Conservation (phyloP, 805 yeast species). For the Zygosaccharomyces pseudorouxii region DNA sequence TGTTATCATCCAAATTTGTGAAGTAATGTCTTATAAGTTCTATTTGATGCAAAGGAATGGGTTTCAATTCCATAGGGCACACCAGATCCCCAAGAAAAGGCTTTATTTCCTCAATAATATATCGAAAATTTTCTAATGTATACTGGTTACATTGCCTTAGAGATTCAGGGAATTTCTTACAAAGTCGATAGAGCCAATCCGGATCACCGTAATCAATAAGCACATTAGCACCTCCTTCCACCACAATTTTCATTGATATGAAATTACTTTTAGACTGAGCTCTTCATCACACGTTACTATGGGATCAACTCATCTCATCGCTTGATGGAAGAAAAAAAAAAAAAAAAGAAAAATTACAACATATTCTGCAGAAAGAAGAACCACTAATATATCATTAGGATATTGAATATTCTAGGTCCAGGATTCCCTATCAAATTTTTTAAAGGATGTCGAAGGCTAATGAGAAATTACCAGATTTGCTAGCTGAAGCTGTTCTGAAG, state of each 20-base stretch:
- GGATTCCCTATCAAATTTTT: too few relatives aligned
- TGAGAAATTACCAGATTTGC: constrained; percentile 57
- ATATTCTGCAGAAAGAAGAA: too few relatives aligned
- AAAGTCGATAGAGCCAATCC: constrained; percentile 21
- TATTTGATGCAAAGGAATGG: constrained; percentile 3
- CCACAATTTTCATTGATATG: constrained; percentile 17
- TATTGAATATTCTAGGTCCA: too few relatives aligned
- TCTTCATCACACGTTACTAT: too few relatives aligned
- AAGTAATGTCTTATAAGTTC: constrained; percentile 7
- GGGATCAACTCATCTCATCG: constrained; percentile 1
- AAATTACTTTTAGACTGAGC: neutral
- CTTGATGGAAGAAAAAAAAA: neutral
- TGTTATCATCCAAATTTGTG: constrained; percentile 11
- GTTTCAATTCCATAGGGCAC: constrained; percentile 15
- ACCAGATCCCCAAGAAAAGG: constrained; percentile 15
- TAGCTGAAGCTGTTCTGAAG: constrained; percentile 87
- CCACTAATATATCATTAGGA: too few relatives aligned
- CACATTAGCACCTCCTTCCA: constrained; percentile 30
- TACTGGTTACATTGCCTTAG: constrained; percentile 23
- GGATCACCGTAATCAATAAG: constrained; percentile 19
- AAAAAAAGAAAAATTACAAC: neutral
- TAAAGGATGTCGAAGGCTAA: constrained; percentile 36
- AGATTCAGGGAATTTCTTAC: constrained; percentile 19
- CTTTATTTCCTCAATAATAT: constrained; percentile 10
- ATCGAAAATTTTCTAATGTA: constrained; percentile 19